Evolutionary conservation across 2,329 filamentous ascomycete genomes (phyloP), one percentile per base, ranked within the genome.

Genomic region (Colletotrichum eremochloae): DNA sequence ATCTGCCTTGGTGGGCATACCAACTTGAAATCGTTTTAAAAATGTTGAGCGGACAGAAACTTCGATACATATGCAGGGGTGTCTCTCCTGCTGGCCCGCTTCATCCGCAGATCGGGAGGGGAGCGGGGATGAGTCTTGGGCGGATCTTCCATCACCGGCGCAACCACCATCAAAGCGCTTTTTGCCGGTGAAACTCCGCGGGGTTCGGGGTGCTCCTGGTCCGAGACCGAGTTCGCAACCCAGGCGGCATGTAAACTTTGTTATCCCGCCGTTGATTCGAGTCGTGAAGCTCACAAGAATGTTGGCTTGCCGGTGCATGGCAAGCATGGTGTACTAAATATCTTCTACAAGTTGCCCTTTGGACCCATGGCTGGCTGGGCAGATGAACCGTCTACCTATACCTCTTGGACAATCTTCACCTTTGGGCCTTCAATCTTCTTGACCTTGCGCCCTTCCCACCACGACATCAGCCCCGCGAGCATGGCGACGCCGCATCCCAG

Each of bases 371-470:
- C 24, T 2, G 12, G 48, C 5, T 2, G 42, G 44, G 42, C 40
- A 29, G 4, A 44, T 12, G 9, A 40, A 20, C 14, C 1, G 14
- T 33, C 24, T 38, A 72, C 5, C 24, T 38, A 72, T 7, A 61
- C 71, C 24, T 73, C 67, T 18, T 72, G n/a, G 2, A 77, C 66
- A 29, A 77, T 56, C 29, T 74, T 63, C 0, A 77, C 75, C 29
- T 75, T 69, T 0, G 76, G 75, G 3, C 76, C 76, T 40, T 77
- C 76, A 36, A 77, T 76, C 36, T 76, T 76, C 69, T 77, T 77
- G 20, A 77, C 76, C 63, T 76, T 77, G 0, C 76, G 74, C 2
- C 76, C 75, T 53, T 77, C 76, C 76, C 76, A 77, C 74, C 75
- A 77, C 1, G 75, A 77, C 76, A 77, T 75, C 8, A 77, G 55